Evolutionary conservation across 257 asterid species (phyloP).

Genomic region (Plantago major): DNA sequence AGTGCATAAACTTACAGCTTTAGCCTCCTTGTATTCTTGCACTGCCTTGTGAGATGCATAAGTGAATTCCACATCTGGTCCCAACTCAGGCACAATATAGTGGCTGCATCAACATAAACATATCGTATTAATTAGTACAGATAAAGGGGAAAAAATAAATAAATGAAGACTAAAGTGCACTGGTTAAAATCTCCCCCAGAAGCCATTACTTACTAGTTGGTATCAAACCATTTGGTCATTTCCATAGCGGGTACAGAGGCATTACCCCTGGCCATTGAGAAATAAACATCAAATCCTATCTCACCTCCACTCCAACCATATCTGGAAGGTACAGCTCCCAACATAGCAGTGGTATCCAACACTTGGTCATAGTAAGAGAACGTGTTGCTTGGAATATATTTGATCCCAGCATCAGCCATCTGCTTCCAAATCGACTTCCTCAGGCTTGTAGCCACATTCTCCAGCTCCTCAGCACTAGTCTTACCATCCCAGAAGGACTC

Average conservation of each 20-base stretch:
- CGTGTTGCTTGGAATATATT: conserved; percentile 81
- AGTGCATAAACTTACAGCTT: conserved; percentile 30
- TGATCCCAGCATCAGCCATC: conserved; percentile 78
- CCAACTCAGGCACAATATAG: conserved; percentile 81
- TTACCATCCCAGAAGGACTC: conserved; percentile 86
- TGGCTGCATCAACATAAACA: conserved; percentile 41
- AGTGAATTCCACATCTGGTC: conserved; percentile 56
- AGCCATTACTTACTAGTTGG: conserved; percentile 69
- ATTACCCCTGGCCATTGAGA: conserved; percentile 94
- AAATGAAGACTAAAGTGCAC: not conserved
- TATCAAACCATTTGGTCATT: conserved; percentile 93
- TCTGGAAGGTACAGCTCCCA: conserved; percentile 80
- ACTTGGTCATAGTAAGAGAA: conserved; percentile 85
- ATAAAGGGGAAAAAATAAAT: not conserved
- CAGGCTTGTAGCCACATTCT: conserved; percentile 57
- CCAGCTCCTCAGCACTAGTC: conserved; percentile 60
- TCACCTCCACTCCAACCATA: conserved; percentile 74
- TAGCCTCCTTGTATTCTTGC: conserved; percentile 81
- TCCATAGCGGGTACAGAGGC: conserved; percentile 90
- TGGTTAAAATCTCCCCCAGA: not conserved
- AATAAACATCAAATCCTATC: conserved; percentile 59
- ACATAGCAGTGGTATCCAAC: conserved; percentile 72
- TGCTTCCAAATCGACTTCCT: conserved; percentile 71
- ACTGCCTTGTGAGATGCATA: conserved; percentile 84
- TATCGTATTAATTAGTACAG: not conserved